Evolutionary conservation across 208 protist genomes (phyloP).

Genomic region (Leishmania guyanensis): DNA sequence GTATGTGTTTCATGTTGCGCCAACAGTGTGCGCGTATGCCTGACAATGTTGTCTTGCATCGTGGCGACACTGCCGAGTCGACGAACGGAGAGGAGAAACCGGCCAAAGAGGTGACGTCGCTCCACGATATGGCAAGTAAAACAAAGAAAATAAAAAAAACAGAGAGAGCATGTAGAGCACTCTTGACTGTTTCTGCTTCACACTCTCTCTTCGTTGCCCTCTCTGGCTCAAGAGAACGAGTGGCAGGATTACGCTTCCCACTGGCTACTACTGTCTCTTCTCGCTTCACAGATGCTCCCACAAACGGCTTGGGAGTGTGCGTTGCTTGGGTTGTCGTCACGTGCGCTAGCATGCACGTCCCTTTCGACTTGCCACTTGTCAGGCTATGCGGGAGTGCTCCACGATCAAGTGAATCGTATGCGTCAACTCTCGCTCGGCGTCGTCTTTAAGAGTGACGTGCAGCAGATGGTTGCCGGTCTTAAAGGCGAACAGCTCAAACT

Average conservation of each 20-base stretch:
- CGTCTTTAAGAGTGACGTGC: constrained; percentile 61
- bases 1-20: background rate
- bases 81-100: background rate
- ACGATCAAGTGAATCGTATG: constrained; percentile 61
- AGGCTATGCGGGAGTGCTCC: constrained; percentile 22
- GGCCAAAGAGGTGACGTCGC: background rate
- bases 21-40: background rate
- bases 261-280: background rate
- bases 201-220: background rate
- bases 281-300: background rate
- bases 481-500: constrained; percentile 77
- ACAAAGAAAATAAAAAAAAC: background rate
- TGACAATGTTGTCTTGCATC: background rate
- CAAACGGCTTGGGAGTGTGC: background rate
- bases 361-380: background rate
- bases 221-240: background rate
- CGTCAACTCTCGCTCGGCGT: constrained; percentile 54
- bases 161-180: background rate
- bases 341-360: background rate
- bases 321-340: background rate
- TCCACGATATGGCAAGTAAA: background rate
- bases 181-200: background rate
- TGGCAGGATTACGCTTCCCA: background rate
- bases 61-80: background rate
- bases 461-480: constrained; percentile 77